These are phyloP conservation scores for Penicillium psychrofluorescens DNA, from an alignment of 495 filamentous ascomycete genomes.

Conservation along the genomic window DNA sequence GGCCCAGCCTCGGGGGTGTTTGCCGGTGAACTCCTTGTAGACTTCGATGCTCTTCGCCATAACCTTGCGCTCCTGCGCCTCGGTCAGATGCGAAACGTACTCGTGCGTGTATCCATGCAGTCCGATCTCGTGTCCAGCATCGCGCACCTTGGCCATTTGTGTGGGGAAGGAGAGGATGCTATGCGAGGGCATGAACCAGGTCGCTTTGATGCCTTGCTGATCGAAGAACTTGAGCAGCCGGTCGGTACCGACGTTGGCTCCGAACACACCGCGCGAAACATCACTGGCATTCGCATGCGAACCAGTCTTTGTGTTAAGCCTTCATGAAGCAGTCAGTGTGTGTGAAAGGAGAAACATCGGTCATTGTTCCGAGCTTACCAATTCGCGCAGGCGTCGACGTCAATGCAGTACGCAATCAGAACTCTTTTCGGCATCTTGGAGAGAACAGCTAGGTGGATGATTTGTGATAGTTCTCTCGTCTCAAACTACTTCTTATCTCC, in stretches of 20 bases:
- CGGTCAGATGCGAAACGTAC: conserved; percentile 13
- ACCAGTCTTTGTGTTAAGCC: conserved; percentile 5
- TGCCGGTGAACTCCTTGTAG: conserved; percentile 20
- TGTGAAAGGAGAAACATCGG: too few species aligned
- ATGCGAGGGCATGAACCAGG: conserved; percentile 37
- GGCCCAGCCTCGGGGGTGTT: conserved; percentile 26
- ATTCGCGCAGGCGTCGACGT: conserved; percentile 22
- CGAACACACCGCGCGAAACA: conserved; percentile 23
- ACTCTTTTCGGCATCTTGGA: conserved; percentile 29
- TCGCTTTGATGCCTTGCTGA: conserved; percentile 32
- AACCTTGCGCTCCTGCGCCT: conserved; percentile 28
- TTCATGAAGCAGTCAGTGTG: neutral
- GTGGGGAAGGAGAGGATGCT: conserved; percentile 28
- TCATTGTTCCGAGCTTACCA: too few species aligned
- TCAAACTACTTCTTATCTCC: too few species aligned
- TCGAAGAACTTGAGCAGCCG: conserved; percentile 29
- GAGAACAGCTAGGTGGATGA: too few species aligned
- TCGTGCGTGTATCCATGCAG: conserved; percentile 41
- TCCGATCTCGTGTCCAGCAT: conserved; percentile 32
- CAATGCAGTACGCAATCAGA: conserved; percentile 37
- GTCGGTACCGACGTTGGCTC: conserved; percentile 32
- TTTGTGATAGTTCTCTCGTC: too few species aligned
- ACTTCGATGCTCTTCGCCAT: conserved; percentile 24
- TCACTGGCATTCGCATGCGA: neutral
- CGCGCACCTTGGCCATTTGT: conserved; percentile 25